A percentile compares a stretch with the other conserved stretches of the same genome.
Conservation (phyloP, 2,329 filamentous ascomycete species). For the Pseudomassariella vexata region DNA sequence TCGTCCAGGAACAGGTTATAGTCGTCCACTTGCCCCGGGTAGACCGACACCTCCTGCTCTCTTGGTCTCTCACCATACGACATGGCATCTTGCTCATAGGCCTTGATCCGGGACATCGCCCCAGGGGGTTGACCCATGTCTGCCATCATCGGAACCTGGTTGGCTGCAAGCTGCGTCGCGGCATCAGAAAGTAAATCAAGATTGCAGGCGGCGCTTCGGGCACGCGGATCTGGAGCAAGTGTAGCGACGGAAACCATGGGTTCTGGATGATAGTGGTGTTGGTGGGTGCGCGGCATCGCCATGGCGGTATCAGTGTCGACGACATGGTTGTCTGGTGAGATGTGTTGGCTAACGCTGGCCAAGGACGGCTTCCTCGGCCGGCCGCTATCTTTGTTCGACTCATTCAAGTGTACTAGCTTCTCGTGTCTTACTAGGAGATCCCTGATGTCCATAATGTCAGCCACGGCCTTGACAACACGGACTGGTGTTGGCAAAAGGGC, state of each 20-base stretch:
- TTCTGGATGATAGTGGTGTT: constrained; percentile 34
- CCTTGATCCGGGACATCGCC: constrained; percentile 39
- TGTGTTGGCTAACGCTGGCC: constrained; percentile 36
- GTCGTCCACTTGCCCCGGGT: constrained; percentile 40
- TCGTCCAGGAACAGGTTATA: constrained; percentile 57
- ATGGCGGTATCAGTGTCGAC: constrained; percentile 41
- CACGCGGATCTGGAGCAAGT: constrained; percentile 41
- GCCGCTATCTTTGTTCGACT: constrained; percentile 46
- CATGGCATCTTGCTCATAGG: constrained; percentile 43
- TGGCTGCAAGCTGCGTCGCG: constrained; percentile 46
- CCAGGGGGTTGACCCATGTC: constrained; percentile 35
- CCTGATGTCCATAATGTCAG: constrained; percentile 60
- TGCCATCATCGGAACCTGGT: constrained; percentile 45
- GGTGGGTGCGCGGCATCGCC: constrained; percentile 31
- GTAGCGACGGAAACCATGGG: constrained; percentile 30
- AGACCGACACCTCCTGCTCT: constrained; percentile 35
- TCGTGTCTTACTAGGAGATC: constrained; percentile 59
- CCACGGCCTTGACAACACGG: too few species aligned
- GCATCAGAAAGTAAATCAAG: constrained; percentile 54
- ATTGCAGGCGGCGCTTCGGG: constrained; percentile 46
- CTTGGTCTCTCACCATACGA: constrained; percentile 43
- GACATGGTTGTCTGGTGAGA: constrained; percentile 41
- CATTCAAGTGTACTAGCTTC: constrained; percentile 59
- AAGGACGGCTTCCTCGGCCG: constrained; percentile 48
- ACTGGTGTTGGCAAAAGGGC: too few species aligned